Evolutionary conservation across 225 moss, liverwort and hornwort species (phyloP).

Genomic region (Pseudisothecium myosuroides): DNA sequence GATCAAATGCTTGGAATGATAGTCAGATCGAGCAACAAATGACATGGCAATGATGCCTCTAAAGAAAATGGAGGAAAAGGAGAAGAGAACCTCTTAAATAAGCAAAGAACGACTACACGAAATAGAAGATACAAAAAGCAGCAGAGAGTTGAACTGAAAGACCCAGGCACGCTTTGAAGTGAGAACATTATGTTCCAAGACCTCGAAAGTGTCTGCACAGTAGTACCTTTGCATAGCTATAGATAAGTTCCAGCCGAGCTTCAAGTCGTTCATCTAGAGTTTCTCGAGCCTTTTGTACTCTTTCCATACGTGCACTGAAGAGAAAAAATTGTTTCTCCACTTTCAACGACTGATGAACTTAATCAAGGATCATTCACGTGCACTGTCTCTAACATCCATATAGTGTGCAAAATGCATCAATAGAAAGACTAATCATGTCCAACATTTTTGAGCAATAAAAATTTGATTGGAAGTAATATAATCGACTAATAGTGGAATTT

Average conservation of each 20-base stretch:
- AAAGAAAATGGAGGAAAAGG: not conserved
- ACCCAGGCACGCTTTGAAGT: not conserved
- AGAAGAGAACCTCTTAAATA: not conserved
- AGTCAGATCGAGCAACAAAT: not conserved
- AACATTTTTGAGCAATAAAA: not conserved
- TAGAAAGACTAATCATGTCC: not conserved
- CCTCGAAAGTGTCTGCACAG: not conserved
- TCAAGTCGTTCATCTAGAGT: conserved; percentile 82
- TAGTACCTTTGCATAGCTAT: conserved; percentile 84
- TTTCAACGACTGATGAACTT: not conserved
- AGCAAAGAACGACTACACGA: not conserved
- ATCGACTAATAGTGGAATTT: not conserved
- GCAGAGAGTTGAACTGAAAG: not conserved
- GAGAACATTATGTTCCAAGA: not conserved
- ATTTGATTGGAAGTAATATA: not conserved
- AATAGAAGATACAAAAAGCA: not conserved
- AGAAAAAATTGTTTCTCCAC: not conserved
- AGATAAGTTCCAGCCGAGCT: conserved; percentile 78
- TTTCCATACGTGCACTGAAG: conserved; percentile 84
- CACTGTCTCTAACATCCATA: not conserved
- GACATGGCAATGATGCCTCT: not conserved
- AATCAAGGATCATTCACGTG: not conserved
- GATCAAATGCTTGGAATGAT: not conserved
- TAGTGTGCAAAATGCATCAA: not conserved
- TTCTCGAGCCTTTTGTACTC: conserved; percentile 74